Percentiles rank a stretch among this genome's conserved stretches.
Conservation (phyloP, 257 asterid genomes). For the Penstemon davidsonii region DNA sequence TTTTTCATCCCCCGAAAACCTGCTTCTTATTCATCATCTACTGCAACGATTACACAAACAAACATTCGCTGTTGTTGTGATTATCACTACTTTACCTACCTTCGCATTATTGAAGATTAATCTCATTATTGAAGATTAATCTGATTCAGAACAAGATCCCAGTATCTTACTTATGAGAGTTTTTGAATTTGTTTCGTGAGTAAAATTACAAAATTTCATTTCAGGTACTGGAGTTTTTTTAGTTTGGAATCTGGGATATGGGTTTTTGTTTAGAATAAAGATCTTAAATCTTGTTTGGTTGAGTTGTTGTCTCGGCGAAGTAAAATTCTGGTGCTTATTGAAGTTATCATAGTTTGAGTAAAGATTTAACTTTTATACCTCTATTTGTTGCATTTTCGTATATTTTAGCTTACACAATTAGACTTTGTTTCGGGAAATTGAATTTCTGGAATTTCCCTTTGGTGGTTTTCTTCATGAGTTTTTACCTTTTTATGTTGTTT, state of each 20-base stretch:
- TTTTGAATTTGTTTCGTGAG: slow-evolving; percentile 15
- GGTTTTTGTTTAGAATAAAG: background rate
- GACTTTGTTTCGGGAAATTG: slow-evolving; percentile 15
- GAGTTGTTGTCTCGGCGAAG: slow-evolving; percentile 20
- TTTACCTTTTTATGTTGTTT: slow-evolving; percentile 5
- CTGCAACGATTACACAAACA: background rate
- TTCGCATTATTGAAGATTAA: background rate
- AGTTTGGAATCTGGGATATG: slow-evolving; percentile 15
- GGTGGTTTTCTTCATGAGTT: background rate
- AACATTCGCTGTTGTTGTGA: slow-evolving; percentile 6
- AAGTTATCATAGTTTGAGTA: slow-evolving; percentile 8
- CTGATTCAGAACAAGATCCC: slow-evolving; percentile 26
- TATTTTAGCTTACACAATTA: slow-evolving; percentile 8
- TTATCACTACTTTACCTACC: slow-evolving; percentile 1
- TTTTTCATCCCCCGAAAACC: slow-evolving; percentile 16
- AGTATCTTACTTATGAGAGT: slow-evolving; percentile 15
- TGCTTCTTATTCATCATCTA: background rate
- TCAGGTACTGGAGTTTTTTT: slow-evolving; percentile 16
- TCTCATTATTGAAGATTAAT: slow-evolving; percentile 4
- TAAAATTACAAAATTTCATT: slow-evolving; percentile 25
- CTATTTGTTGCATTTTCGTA: slow-evolving; percentile 6
- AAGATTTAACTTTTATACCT: slow-evolving; percentile 11
- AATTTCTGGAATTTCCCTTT: background rate
- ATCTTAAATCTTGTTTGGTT: background rate
- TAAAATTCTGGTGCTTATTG: slow-evolving; percentile 12